These are phyloP conservation scores for Ochetophila trinervis DNA, from an alignment of 306 rosid species.

Conservation along the genomic window DNA sequence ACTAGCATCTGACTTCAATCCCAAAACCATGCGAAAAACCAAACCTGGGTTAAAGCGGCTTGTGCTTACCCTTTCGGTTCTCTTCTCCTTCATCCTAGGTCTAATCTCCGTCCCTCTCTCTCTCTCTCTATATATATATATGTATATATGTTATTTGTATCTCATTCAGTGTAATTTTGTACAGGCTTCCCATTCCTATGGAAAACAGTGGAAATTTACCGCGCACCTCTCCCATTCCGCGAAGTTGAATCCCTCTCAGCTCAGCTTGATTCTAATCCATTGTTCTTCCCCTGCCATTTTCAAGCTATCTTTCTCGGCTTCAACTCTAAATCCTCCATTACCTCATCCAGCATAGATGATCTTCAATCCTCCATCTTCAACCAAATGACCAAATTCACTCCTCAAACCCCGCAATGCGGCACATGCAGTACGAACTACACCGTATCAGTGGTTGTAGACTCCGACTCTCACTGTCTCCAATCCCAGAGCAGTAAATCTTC, in stretches of 20 bases:
- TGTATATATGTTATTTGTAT: background rate
- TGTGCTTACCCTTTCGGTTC: slow-evolving; percentile 55
- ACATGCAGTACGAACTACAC: slow-evolving; percentile 40
- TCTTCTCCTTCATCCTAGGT: slow-evolving; percentile 78
- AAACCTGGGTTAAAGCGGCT: slow-evolving; percentile 88
- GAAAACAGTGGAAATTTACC: slow-evolving; percentile 90
- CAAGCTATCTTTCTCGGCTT: slow-evolving; percentile 68
- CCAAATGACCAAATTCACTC: slow-evolving; percentile 42
- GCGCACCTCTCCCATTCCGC: slow-evolving; percentile 77
- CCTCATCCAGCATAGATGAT: slow-evolving; percentile 21
- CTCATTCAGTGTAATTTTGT: slow-evolving; percentile 3
- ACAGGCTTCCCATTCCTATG: slow-evolving; percentile 71
- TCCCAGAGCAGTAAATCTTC: slow-evolving; percentile 11
- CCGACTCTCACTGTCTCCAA: slow-evolving; percentile 31
- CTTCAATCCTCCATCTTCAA: slow-evolving; percentile 36
- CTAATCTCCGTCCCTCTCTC: background rate
- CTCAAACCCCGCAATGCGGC: slow-evolving; percentile 45
- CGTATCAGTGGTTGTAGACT: slow-evolving; percentile 44
- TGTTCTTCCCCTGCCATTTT: slow-evolving; percentile 68
- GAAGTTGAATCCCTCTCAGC: slow-evolving; percentile 64
- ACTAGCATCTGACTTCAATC: slow-evolving; percentile 32
- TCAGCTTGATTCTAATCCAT: slow-evolving; percentile 52
- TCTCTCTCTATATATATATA: background rate
- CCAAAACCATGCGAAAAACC: slow-evolving; percentile 59
- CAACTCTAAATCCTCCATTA: slow-evolving; percentile 27